Evolutionary conservation across 257 asterid genomes (phyloP), one percentile per base, ranked within the genome.

Genomic region (Verbascum thapsus): DNA sequence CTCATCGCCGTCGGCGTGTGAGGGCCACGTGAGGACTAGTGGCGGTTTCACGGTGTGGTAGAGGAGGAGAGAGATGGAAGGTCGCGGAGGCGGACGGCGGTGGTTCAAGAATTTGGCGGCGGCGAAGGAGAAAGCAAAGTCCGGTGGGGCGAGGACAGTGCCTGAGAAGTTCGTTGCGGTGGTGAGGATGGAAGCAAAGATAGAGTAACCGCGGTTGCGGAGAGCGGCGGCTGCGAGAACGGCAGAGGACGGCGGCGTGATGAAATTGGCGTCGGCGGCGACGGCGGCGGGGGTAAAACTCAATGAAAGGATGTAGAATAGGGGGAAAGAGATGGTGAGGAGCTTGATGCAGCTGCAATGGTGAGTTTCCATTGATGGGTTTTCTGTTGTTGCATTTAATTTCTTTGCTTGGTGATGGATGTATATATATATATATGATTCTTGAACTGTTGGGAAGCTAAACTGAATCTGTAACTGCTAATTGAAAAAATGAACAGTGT

Each of bases 81-180:
- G 95, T 53, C 82, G 83, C 58, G 85, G 85, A 15, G 86, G 78
- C 3, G 73, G 67, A 40, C 82, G 88, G 68, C 68, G 74, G 60
- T 43, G 55, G 76, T 57, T 64, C 66, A 78, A 61, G 71, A 79
- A 69, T 44, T 52, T 82, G 45, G 81, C 66, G 53, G 83, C 63
- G 63, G 85, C 67, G 64, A 76, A 80, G 23, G 94, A 78, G 79
- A 88, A 85, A 0, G 82, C 80, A 57, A 80, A 84, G 37, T 83
- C 91, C 0, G 91, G 96, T 0, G 95, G 80, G 40, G 80, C 88
- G 3, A 85, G 72, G 4, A 83, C 65, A 15, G 91, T 88, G 73
- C 91, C 89, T 57, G 95, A 72, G 82, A 78, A 82, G 68, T 85
- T 78, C 41, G 80, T 22, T 26, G 37, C 13, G 65, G 74, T 32